A percentile compares a stretch with the other conserved stretches of the same genome.
Evolutionary conservation across 176 grass and related monocot genomes (phyloP).

Genomic region (Triticum dicoccoides): DNA sequence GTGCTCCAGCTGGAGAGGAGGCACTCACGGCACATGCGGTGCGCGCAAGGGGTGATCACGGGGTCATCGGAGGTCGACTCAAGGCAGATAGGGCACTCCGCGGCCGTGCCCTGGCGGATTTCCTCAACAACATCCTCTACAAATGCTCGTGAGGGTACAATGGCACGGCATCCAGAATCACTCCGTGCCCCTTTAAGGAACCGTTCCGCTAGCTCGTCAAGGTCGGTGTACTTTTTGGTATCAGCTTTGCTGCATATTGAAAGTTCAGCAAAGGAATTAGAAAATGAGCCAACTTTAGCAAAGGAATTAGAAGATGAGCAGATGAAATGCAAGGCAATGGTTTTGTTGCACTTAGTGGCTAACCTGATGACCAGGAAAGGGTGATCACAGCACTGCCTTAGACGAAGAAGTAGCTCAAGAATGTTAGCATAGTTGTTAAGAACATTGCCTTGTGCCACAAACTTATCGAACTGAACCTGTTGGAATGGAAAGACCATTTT

Average conservation of each 20-base stretch:
- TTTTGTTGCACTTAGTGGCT: not conserved
- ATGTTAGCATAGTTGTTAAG: conserved; percentile 88
- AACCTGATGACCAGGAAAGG: conserved; percentile 98
- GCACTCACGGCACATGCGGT: conserved; percentile 81
- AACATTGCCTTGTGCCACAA: conserved; percentile 82
- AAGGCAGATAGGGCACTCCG: conserved; percentile 87
- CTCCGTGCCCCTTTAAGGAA: conserved; percentile 61
- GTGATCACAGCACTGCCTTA: conserved; percentile 89
- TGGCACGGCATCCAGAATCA: not conserved
- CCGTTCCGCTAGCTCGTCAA: conserved; percentile 55
- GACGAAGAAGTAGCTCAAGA: conserved; percentile 77
- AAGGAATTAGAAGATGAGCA: conserved; percentile 1
- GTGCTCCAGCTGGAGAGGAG: conserved; percentile 69
- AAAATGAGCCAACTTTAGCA: not conserved
- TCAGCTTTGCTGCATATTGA: conserved; percentile 58
- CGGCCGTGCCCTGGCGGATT: conserved; percentile 57
- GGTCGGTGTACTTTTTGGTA: conserved; percentile 54
- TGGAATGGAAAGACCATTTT: not conserved
- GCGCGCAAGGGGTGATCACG: conserved; percentile 71
- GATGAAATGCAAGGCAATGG: not conserved
- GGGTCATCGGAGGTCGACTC: conserved; percentile 91
- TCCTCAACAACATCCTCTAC: conserved; percentile 83
- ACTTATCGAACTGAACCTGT: conserved; percentile 83
- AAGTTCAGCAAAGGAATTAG: conserved; percentile 26
- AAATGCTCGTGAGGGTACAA: conserved; percentile 51